phyloP scores from a whole-genome alignment of 768 basidiomycete genomes.

The Tephrocybe sp. region DNA sequence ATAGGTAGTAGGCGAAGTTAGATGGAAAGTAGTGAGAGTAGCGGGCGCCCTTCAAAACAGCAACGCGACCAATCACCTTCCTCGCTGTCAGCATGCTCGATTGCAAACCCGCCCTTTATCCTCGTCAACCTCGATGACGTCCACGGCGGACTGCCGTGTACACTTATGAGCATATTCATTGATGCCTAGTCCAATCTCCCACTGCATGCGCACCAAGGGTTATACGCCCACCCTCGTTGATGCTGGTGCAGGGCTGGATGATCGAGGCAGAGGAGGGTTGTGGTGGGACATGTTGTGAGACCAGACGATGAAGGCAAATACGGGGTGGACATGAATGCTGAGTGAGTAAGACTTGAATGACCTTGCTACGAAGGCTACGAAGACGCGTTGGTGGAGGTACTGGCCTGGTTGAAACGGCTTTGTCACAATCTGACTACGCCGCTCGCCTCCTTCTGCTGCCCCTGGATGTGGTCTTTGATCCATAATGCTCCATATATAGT shows the following conservation, averaged over 20 bases:
- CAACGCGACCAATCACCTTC: too few relatives aligned
- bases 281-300: conserved; percentile 10
- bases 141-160: too few relatives aligned
- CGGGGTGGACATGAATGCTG: conserved; percentile 68
- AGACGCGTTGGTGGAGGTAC: conserved; percentile 69
- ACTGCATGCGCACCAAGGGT: conserved; percentile 62
- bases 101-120: too few relatives aligned
- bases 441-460: conserved; percentile 69
- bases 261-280: neutral
- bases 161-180: too few relatives aligned
- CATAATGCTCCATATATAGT: conserved; percentile 66
- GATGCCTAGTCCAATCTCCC: conserved; percentile 78
- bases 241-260: neutral
- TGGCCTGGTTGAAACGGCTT: conserved; percentile 80
- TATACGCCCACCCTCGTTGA: conserved; percentile 36
- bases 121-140: neutral
- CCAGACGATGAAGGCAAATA: neutral
- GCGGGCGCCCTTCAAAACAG: too few relatives aligned
- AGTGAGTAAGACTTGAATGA: conserved; percentile 82
- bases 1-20: too few relatives aligned
- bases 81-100: too few relatives aligned
- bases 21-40: too few relatives aligned
- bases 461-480: conserved; percentile 73
- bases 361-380: conserved; percentile 56
- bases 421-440: conserved; percentile 63